Conservation (phyloP, 106 monocot species). For the Dactylorhiza incarnata region DNA sequence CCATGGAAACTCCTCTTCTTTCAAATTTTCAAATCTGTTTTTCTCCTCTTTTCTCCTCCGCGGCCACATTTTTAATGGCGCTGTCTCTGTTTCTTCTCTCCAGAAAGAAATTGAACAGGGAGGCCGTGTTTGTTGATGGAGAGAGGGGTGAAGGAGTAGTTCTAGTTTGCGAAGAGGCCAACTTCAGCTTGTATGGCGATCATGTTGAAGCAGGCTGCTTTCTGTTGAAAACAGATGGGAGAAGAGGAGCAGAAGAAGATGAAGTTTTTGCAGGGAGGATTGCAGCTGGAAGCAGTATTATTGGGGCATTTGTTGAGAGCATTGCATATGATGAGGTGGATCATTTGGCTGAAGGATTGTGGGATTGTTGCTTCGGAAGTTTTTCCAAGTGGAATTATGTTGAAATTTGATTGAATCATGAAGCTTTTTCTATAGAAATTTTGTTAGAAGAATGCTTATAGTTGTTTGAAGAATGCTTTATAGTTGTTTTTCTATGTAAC, state of each 20-base stretch:
- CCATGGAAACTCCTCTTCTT: constrained; percentile 6
- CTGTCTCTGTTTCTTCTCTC: constrained; percentile 19
- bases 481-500: too few species aligned
- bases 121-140: constrained; percentile 14
- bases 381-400: constrained; percentile 31
- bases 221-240: constrained; percentile 8
- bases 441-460: too few species aligned
- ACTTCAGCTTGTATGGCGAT: constrained; percentile 19
- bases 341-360: constrained; percentile 37
- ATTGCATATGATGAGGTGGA: constrained; percentile 22
- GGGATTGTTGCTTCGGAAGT: constrained; percentile 50
- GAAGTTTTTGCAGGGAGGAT: constrained; percentile 16
- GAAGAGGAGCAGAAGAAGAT: constrained; percentile 9
- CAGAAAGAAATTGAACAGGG: constrained; percentile 14
- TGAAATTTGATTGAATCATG: too few species aligned
- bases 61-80: constrained; percentile 12
- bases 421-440: too few species aligned
- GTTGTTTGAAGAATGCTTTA: too few species aligned
- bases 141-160: constrained; percentile 12
- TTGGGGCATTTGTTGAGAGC: constrained; percentile 16
- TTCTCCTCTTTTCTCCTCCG: constrained; percentile 29
- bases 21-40: constrained; percentile 18
- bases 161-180: constrained; percentile 26
- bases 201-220: constrained; percentile 22
- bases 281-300: constrained; percentile 1